phyloP scores from a whole-genome alignment of 305 asterid genomes.

The Rubia peregrina region DNA sequence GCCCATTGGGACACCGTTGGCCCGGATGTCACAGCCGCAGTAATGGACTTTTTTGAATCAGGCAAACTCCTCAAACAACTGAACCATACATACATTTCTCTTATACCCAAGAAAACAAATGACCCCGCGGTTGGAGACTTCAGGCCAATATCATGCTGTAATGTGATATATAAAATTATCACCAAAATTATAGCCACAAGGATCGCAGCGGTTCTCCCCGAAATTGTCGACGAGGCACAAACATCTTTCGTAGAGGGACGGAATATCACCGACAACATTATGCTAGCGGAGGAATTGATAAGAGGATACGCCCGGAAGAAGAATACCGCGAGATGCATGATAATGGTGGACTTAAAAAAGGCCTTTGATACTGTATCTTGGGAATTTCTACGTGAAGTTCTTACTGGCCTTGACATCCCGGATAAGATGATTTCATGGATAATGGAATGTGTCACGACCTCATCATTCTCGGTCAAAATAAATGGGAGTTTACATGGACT shows the following conservation, averaged over 20 bases:
- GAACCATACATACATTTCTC: no score
- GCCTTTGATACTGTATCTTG: not conserved
- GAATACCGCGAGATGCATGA: not conserved
- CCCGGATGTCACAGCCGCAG: no score
- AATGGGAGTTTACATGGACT: no score
- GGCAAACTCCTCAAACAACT: no score
- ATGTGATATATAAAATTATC: no score
- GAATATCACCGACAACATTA: not conserved
- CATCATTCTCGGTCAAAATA: not conserved
- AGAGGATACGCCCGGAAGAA: not conserved
- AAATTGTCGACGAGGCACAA: not conserved
- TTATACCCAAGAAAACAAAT: no score
- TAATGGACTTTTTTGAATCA: no score
- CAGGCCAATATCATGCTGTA: no score
- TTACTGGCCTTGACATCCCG: not conserved
- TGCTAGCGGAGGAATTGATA: not conserved
- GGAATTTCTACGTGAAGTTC: not conserved
- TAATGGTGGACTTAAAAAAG: not conserved
- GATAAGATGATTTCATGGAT: not conserved
- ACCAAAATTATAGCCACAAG: no score
- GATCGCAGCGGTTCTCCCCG: not conserved
- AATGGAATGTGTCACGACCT: not conserved
- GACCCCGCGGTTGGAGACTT: no score
- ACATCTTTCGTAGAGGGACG: not conserved
- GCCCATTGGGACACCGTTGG: no score